These are phyloP conservation scores for Leccinum pallidistipes DNA, from an alignment of 1,284 basidiomycete species.

Conservation along the genomic window DNA sequence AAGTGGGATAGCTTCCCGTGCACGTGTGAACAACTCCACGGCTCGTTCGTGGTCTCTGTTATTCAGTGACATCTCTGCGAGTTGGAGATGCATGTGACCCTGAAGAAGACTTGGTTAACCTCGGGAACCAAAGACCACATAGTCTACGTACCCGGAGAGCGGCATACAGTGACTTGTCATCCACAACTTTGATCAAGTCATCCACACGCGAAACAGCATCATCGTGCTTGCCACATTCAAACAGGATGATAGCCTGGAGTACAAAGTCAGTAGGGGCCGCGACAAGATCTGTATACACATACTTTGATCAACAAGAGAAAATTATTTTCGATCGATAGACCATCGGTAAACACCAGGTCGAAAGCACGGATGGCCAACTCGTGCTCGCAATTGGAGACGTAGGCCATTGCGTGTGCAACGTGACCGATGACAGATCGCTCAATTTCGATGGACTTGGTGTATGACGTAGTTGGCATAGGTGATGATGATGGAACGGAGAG, in stretches of 20 bases:
- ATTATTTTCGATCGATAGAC: background rate
- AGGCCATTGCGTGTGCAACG: background rate
- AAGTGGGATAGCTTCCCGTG: background rate
- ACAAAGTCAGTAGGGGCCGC: background rate
- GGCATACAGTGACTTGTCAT: background rate
- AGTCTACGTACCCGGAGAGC: background rate
- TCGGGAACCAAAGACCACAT: background rate
- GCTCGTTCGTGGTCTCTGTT: background rate
- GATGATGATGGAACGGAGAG: too few species aligned
- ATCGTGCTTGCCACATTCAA: constrained; percentile 6
- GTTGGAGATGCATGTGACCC: constrained; percentile 1
- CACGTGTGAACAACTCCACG: background rate
- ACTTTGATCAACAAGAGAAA: constrained; percentile 9
- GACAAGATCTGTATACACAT: background rate
- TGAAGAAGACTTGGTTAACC: background rate
- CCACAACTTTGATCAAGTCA: constrained; percentile 1
- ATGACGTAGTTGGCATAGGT: too few species aligned
- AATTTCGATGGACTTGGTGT: constrained; percentile 2
- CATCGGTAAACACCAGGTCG: constrained; percentile 2
- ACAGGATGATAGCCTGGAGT: constrained; percentile 9
- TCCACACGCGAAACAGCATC: constrained; percentile 3
- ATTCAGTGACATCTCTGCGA: background rate
- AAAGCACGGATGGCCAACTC: constrained; percentile 1
- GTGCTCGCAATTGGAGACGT: background rate
- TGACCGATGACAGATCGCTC: constrained; percentile 1